phyloP scores from a whole-genome alignment of 2,329 filamentous ascomycete genomes.

The Xylaria sp. region DNA sequence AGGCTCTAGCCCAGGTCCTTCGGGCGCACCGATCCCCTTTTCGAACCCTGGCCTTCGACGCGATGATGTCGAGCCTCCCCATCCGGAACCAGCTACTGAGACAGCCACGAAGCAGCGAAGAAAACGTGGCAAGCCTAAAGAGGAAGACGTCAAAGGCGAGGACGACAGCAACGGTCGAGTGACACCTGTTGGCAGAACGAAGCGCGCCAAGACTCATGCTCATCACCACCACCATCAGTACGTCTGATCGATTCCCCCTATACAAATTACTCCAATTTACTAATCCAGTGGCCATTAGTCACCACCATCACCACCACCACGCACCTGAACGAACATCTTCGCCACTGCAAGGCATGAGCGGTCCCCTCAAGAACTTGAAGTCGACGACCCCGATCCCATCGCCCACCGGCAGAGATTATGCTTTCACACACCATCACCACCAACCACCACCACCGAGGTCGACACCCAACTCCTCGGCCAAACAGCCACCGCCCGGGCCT shows the following conservation, averaged over 20 bases:
- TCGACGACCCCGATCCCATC: constrained; percentile 58
- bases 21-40: constrained; percentile 59
- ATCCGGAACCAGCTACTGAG: constrained; percentile 59
- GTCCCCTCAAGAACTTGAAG: constrained; percentile 63
- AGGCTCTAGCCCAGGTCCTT: constrained; percentile 62
- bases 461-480: constrained; percentile 49
- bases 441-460: constrained; percentile 59
- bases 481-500: constrained; percentile 50
- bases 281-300: constrained; percentile 47
- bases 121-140: constrained; percentile 77
- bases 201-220: constrained; percentile 74
- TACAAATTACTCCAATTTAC: constrained; percentile 34
- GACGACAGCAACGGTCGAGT: constrained; percentile 73
- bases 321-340: constrained; percentile 58
- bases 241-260: constrained; percentile 48
- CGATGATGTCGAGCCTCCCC: constrained; percentile 61
- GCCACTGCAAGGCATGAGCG: constrained; percentile 55
- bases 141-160: constrained; percentile 75
- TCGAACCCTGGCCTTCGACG: constrained; percentile 60
- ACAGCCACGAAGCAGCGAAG: constrained; percentile 59
- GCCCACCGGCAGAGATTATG: constrained; percentile 57
- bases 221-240: constrained; percentile 76
- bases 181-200: constrained; percentile 68
- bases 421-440: constrained; percentile 62
- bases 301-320: constrained; percentile 64